Evolutionary conservation across 169 alveolate species (phyloP).

Genomic region (Plasmodium berghei): DNA sequence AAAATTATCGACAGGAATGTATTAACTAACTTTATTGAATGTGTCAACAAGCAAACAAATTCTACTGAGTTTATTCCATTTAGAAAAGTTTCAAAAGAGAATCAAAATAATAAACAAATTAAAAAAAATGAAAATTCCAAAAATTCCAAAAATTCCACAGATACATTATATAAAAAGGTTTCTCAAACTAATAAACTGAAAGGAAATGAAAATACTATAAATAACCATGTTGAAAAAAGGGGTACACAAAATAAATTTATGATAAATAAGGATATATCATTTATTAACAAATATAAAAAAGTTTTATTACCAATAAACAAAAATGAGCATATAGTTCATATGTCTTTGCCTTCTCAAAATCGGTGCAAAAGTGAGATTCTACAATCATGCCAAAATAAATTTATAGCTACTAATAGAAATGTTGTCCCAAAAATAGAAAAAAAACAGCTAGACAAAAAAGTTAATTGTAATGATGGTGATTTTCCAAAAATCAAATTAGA

Average conservation of each 20-base stretch:
- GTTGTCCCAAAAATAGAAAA: no score
- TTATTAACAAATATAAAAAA: no score
- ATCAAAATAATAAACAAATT: neutral
- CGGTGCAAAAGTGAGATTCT: no score
- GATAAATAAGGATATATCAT: no score
- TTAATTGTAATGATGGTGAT: no score
- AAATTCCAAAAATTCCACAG: neutral
- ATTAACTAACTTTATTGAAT: conserved; percentile 29
- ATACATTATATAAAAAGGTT: neutral
- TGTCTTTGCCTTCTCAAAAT: no score
- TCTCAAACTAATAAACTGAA: neutral
- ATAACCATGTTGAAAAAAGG: neutral
- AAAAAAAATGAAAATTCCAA: neutral
- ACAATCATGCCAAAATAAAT: no score
- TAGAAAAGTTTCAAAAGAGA: neutral
- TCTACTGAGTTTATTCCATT: neutral
- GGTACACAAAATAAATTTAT: neutral
- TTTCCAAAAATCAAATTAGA: no score
- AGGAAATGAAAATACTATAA: neutral
- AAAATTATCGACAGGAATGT: conserved; percentile 31
- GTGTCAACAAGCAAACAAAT: conserved; percentile 16
- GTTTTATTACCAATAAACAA: no score
- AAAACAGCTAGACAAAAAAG: no score
- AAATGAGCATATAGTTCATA: no score
- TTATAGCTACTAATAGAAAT: no score